phyloP scores from a whole-genome alignment of 768 basidiomycete species.

The Cytidiella melzeri region DNA sequence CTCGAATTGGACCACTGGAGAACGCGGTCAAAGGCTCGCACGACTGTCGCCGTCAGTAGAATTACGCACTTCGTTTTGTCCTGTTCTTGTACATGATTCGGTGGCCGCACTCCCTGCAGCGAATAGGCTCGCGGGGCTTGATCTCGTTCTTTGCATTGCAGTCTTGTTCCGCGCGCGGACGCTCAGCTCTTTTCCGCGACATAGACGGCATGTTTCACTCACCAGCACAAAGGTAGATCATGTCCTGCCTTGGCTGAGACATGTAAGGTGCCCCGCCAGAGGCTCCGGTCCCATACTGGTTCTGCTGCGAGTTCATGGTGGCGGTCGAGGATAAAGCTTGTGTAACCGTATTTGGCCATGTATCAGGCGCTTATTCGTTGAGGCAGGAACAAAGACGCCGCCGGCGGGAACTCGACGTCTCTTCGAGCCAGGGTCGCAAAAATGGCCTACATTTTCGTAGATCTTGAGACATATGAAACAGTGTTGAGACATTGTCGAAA shows the following conservation, averaged over 20 bases:
- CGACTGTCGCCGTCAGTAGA: background rate
- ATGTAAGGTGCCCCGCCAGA: background rate
- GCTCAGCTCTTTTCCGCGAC: background rate
- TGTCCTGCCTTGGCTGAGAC: slow-evolving; percentile 38
- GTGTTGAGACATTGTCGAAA: too few relatives aligned
- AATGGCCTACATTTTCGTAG: too few relatives aligned
- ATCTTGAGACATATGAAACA: too few relatives aligned
- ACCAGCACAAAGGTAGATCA: slow-evolving; percentile 90
- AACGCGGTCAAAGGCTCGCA: slow-evolving; percentile 8
- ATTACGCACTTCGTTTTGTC: slow-evolving; percentile 78
- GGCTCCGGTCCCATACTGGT: background rate
- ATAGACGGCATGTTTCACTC: slow-evolving; percentile 14
- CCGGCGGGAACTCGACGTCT: too few relatives aligned
- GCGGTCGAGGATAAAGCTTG: slow-evolving; percentile 1
- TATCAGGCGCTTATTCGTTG: background rate
- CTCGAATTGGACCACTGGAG: slow-evolving; percentile 76
- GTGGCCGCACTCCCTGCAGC: slow-evolving; percentile 95
- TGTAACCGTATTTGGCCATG: slow-evolving; percentile 13
- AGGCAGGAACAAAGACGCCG: background rate
- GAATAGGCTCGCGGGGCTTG: slow-evolving; percentile 84
- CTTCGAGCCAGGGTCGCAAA: too few relatives aligned
- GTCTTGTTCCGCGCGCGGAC: slow-evolving; percentile 37
- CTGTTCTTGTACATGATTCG: slow-evolving; percentile 99
- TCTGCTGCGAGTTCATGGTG: slow-evolving; percentile 11
- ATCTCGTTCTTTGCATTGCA: slow-evolving; percentile 93